Conservation (phyloP, 208 protist species). For the Leishmania tropica region DNA sequence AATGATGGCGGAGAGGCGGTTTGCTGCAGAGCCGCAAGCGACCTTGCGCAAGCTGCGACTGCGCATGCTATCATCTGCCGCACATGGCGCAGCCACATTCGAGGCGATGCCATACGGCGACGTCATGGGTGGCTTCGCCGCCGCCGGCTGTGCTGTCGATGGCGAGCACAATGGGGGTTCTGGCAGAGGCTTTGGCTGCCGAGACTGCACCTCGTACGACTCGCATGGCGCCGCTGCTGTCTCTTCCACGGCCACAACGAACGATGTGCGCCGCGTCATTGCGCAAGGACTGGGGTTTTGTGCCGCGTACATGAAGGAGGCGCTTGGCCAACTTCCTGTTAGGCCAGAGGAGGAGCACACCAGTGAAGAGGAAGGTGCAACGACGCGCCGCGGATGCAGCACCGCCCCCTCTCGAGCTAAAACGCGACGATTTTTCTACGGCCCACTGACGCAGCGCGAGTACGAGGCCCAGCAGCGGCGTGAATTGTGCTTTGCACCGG, state of each 20-base stretch:
- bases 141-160: not conserved
- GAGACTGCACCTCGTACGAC: not conserved
- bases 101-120: not conserved
- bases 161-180: not conserved
- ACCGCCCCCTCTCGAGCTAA: not conserved
- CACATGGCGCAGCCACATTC: not conserved
- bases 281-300: conserved; percentile 21
- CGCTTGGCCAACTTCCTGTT: conserved; percentile 8
- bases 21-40: conserved; percentile 50
- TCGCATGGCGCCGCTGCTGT: not conserved
- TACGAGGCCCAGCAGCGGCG: conserved; percentile 25
- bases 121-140: too few species aligned
- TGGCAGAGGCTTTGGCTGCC: not conserved
- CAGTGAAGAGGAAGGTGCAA: not conserved
- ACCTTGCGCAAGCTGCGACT: conserved; percentile 36
- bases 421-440: conserved; percentile 1
- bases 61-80: not conserved
- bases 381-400: not conserved
- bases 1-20: conserved; percentile 34
- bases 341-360: not conserved
- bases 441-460: conserved; percentile 21
- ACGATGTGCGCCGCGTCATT: conserved; percentile 25
- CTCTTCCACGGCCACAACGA: not conserved
- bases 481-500: conserved; percentile 19
- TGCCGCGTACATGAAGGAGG: conserved; percentile 22